These are phyloP conservation scores for Blastobotrys apis DNA, from an alignment of 1,139 yeast genomes.

Conservation along the genomic window DNA sequence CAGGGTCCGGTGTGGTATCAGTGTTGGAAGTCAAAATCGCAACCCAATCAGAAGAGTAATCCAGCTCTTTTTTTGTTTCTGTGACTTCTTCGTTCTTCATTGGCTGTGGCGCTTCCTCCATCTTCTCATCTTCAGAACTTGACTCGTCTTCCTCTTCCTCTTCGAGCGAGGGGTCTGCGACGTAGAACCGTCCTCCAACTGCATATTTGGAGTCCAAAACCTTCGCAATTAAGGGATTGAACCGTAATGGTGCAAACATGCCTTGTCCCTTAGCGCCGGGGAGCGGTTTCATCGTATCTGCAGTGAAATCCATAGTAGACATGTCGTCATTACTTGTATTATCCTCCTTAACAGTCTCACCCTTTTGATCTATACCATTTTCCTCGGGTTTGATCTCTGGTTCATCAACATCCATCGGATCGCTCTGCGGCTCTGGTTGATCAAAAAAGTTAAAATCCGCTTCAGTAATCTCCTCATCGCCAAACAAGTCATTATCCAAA, in stretches of 20 bases:
- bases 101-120: slow-evolving; percentile 1
- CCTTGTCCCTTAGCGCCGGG: slow-evolving; percentile 38
- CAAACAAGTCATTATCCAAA: slow-evolving; percentile 44
- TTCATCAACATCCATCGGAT: neutral
- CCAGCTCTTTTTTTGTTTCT: slow-evolving; percentile 1
- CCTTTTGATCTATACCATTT: no score
- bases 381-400: neutral
- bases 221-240: slow-evolving; percentile 71
- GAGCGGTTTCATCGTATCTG: slow-evolving; percentile 13
- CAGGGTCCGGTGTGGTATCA: slow-evolving; percentile 9
- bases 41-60: slow-evolving; percentile 19
- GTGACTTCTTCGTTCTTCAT: neutral
- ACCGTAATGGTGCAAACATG: slow-evolving; percentile 72
- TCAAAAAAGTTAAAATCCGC: slow-evolving; percentile 44
- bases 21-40: slow-evolving; percentile 15
- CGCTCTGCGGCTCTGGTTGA: slow-evolving; percentile 27
- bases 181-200: slow-evolving; percentile 80
- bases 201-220: slow-evolving; percentile 79
- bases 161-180: slow-evolving; percentile 31
- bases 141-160: slow-evolving; percentile 22
- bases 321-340: neutral
- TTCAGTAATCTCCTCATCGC: slow-evolving; percentile 40
- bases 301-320: slow-evolving; percentile 11
- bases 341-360: neutral
- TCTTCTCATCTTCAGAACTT: slow-evolving; percentile 16